Base-by-base conservation (phyloP, 2,329 filamentous ascomycete genomes). In the Aspergillus ochraceus region DNA sequence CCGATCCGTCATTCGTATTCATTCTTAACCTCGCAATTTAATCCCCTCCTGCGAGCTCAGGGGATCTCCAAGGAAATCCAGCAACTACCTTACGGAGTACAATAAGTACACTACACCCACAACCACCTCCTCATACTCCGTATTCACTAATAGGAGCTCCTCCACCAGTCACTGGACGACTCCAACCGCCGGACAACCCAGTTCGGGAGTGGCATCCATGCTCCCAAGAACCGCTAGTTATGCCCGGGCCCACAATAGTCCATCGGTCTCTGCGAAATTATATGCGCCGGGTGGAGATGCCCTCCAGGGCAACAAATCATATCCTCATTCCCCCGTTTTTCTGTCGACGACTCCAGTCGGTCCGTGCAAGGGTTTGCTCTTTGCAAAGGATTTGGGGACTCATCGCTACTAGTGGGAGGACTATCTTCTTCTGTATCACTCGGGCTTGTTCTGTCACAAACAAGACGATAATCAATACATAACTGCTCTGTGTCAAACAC, bases 221-320 rank as follows among this genome's bases (percentile, higher is more conserved):
- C 54, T 24, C 19, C 59, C 54, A 57, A 58, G 52, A 57, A 49
- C 49, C 36, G 52, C 56, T 61, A 59, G 52, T 55, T 19, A 30
- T 42, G 51, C 39, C n/a, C 53, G 55, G 52, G 52, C 52, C 50
- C 36, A 47, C 39, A 52, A 58, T 55, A 49, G 52, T 52, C 51
- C 45, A 46, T 50, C 54, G 26, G 22, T 20, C 19, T 29, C 50
- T 47, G 22, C 45, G 11, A 22, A 22, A 20, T 47, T 24, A 55
- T 60, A 57, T 49, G 59, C 55, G 46, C 50, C 42, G 51, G 49
- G 58, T 55, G 58, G 54, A 53, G 47, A 29, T 24, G 36, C n/a
- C 22, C 22, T 45, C 20, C 17, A 42, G n/a, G 36, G 42, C 53
- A 42, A 30, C 53, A 29, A 55, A 55, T 55, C 53, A 55, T 10